Percentiles rank a stretch among this genome's conserved stretches.
These are phyloP conservation scores for Atkinsonella texensis DNA, from an alignment of 2,329 filamentous ascomycete genomes.

Conservation along the genomic window DNA sequence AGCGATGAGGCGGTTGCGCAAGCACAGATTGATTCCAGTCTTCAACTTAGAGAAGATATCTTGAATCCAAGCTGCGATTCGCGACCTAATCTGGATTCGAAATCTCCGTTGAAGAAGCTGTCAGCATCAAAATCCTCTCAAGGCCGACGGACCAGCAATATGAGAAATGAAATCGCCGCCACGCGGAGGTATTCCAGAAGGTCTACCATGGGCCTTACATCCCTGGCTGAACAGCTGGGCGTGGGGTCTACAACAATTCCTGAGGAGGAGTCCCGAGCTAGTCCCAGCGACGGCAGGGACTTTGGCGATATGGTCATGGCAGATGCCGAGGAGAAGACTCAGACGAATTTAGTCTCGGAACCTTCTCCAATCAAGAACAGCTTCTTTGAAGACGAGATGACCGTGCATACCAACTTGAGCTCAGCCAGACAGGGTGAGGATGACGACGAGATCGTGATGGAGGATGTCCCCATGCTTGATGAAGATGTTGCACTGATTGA, in stretches of 20 bases:
- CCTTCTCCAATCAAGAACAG: constrained; percentile 30
- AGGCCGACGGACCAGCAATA: neutral
- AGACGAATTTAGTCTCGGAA: constrained; percentile 11
- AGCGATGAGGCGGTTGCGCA: neutral
- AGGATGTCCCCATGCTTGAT: constrained; percentile 34
- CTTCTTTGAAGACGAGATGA: constrained; percentile 54
- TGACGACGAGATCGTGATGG: constrained; percentile 22
- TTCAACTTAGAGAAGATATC: constrained; percentile 35
- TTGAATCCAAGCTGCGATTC: constrained; percentile 28
- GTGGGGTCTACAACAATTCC: constrained; percentile 51
- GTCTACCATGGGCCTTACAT: constrained; percentile 43
- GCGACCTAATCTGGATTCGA: constrained; percentile 41
- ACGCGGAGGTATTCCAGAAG: constrained; percentile 14
- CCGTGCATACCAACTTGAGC: constrained; percentile 16
- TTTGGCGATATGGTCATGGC: neutral
- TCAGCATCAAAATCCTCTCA: neutral
- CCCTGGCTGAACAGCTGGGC: constrained; percentile 47
- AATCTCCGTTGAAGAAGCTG: constrained; percentile 20
- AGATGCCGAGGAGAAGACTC: neutral
- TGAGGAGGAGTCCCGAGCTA: constrained; percentile 11
- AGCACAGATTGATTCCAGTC: constrained; percentile 11
- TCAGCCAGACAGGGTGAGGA: constrained; percentile 8
- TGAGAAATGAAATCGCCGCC: neutral
- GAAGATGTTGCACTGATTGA: constrained; percentile 46
- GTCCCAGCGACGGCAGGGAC: neutral